Base-by-base conservation (phyloP, 2,329 filamentous ascomycete genomes). In the Trichoderma arundinaceum region DNA sequence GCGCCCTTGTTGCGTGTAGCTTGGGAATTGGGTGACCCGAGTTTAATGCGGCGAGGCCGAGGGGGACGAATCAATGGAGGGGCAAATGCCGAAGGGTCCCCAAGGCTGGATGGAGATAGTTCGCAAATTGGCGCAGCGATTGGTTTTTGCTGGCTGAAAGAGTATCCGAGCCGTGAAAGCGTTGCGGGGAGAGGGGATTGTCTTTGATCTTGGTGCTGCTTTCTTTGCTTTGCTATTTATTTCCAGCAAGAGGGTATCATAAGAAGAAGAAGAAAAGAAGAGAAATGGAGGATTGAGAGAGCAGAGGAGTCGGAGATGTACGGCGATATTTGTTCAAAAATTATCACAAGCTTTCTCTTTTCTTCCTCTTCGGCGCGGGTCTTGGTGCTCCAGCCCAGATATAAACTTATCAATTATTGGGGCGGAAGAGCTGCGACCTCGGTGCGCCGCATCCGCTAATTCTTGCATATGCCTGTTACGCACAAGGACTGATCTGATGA, bases 1-100 rank as follows among this genome's bases (percentile, higher is more conserved):
- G 39, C 57, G 43, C 32, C 28, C 12, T 22, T 19, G 22, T 28
- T 28, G 22, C 22, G 22, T 13, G 10, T 22, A 44, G 43, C 43
- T 48, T 48, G 38, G 32, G 12, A 22, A 2, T 33, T n/a, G 28
- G 9, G 32, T 1, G 54, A 58, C 54, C 54, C 54, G 54, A 58
- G 54, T 44, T 33, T 46, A 39, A 33, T 33, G 54, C 54, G 54
- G 54, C 39, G 46, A 59, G 19, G 56, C 56, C 56, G 56, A 59
- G 43, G 17, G 46, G n/a, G 17, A 22, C 9, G 13, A 3, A 7
- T 28, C 12, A 35, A 28, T 49, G 43, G 56, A 59, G 56, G 56
- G 56, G 56, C 56, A 48, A 48, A 48, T 48, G 56, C 56, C 56
- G 56, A 59, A 35, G 56, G 17, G 32, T 39, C 7, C 22, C 22